A percentile compares a stretch with the other conserved stretches of the same genome.
Evolutionary conservation across 75 land plant species (phyloP).

Genomic region (Selaginella tamariscina): DNA sequence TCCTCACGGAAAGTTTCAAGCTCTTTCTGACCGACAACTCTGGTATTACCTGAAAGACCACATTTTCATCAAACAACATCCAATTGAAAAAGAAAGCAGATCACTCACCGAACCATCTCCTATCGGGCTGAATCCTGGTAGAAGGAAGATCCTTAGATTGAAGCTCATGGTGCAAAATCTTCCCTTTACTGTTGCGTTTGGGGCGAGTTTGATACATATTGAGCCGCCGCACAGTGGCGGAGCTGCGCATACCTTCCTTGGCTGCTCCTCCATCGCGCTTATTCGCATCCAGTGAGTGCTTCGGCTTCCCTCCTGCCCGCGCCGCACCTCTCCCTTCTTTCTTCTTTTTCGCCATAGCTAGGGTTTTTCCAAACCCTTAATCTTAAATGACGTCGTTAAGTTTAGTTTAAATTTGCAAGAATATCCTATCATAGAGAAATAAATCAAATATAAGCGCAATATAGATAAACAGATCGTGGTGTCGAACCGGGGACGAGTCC

Average conservation of each 20-base stretch:
- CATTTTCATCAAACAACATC: background rate
- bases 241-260: slow-evolving; percentile 35
- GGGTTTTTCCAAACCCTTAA: no score
- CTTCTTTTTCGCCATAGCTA: slow-evolving; percentile 30
- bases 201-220: slow-evolving; percentile 87
- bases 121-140: slow-evolving; percentile 86
- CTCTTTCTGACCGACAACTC: slow-evolving; percentile 81
- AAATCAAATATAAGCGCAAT: no score
- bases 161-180: slow-evolving; percentile 44
- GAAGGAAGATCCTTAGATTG: slow-evolving; percentile 80
- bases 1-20: slow-evolving; percentile 86
- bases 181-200: slow-evolving; percentile 51
- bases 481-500: no score
- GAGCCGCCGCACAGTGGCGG: slow-evolving; percentile 89
- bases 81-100: background rate
- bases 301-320: slow-evolving; percentile 63
- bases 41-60: slow-evolving; percentile 52
- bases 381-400: no score
- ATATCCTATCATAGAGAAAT: no score
- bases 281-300: slow-evolving; percentile 78
- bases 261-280: slow-evolving; percentile 34
- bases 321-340: slow-evolving; percentile 30
- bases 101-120: slow-evolving; percentile 84
- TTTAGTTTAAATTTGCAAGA: no score
- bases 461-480: no score